These are phyloP conservation scores for Saksenaea vasiformis DNA, from an alignment of 371 early-diverging fungal genomes.

Conservation along the genomic window DNA sequence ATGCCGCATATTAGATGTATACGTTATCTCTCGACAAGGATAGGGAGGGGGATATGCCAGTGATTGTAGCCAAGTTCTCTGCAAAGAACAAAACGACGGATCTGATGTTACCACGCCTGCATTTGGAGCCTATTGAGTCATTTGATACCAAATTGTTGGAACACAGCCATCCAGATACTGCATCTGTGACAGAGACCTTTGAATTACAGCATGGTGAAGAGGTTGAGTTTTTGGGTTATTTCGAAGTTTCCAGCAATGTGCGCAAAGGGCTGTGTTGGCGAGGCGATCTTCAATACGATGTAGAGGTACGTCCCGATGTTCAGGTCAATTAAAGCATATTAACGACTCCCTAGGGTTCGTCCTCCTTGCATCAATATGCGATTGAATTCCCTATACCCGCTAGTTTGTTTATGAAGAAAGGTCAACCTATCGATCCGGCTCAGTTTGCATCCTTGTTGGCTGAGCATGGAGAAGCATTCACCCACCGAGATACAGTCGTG, in stretches of 20 bases:
- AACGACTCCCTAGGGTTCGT: slow-evolving; percentile 22
- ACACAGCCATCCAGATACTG: slow-evolving; percentile 18
- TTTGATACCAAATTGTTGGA: slow-evolving; percentile 34
- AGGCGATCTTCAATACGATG: slow-evolving; percentile 39
- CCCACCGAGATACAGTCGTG: slow-evolving; percentile 35
- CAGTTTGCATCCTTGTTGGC: slow-evolving; percentile 56
- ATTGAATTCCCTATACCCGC: slow-evolving; percentile 48
- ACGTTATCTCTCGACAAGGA: slow-evolving; percentile 11
- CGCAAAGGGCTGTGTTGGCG: slow-evolving; percentile 34
- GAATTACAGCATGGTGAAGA: slow-evolving; percentile 36
- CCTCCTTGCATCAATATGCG: slow-evolving; percentile 21
- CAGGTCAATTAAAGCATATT: not conserved
- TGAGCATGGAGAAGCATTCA: slow-evolving; percentile 56
- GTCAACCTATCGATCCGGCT: slow-evolving; percentile 49
- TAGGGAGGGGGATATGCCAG: slow-evolving; percentile 1
- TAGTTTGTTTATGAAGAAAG: slow-evolving; percentile 50
- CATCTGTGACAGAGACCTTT: slow-evolving; percentile 36
- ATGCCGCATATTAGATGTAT: slow-evolving; percentile 7
- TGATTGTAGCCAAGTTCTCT: slow-evolving; percentile 14
- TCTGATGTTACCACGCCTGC: slow-evolving; percentile 29
- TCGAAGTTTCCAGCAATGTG: slow-evolving; percentile 35
- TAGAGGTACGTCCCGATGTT: slow-evolving; percentile 32
- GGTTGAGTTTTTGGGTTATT: slow-evolving; percentile 30
- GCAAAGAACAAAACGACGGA: slow-evolving; percentile 24
- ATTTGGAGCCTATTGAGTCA: slow-evolving; percentile 34